Percentiles rank a stretch among this genome's conserved stretches.
Evolutionary conservation across 2,329 filamentous ascomycete species (phyloP).

Genomic region (Pyrenochaeta sp.): DNA sequence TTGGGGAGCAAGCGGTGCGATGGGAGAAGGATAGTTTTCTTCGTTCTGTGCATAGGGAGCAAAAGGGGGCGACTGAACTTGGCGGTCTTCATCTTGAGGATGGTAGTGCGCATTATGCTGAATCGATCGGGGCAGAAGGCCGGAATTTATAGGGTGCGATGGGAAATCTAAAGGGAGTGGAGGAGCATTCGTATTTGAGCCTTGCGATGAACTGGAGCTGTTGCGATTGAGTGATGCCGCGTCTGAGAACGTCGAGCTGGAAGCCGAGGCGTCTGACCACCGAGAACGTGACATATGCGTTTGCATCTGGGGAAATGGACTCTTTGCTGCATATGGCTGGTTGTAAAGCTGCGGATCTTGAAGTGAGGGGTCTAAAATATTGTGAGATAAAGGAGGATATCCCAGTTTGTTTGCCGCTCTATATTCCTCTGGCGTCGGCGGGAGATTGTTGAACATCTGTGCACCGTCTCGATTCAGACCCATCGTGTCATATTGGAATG

Average conservation of each 20-base stretch:
- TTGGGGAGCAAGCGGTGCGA: slow-evolving; percentile 24
- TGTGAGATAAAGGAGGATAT: slow-evolving; percentile 22
- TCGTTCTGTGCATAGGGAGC: slow-evolving; percentile 12
- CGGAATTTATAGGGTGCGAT: not conserved
- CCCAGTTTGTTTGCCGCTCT: not conserved
- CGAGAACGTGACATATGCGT: slow-evolving; percentile 15
- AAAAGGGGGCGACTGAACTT: slow-evolving; percentile 1
- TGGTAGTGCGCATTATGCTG: slow-evolving; percentile 3
- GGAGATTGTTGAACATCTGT: slow-evolving; percentile 21
- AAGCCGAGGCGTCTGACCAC: slow-evolving; percentile 34
- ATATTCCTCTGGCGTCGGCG: slow-evolving; percentile 13
- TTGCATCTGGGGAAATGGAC: slow-evolving; percentile 16
- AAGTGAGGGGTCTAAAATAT: slow-evolving; percentile 17
- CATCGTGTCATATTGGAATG: slow-evolving; percentile 14
- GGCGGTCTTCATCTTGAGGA: slow-evolving; percentile 8
- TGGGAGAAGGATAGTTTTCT: slow-evolving; percentile 12
- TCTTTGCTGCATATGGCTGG: slow-evolving; percentile 16
- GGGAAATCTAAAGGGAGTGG: slow-evolving; percentile 6
- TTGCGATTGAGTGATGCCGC: slow-evolving; percentile 34
- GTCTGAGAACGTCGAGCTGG: slow-evolving; percentile 40
- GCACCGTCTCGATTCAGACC: slow-evolving; percentile 17
- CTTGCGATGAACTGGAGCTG: slow-evolving; percentile 37
- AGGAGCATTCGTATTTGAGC: slow-evolving; percentile 20
- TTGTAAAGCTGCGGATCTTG: slow-evolving; percentile 14
- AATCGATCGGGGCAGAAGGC: slow-evolving; percentile 2